These are phyloP conservation scores for Ceratobasidium sp. DNA, from an alignment of 1,284 basidiomycete species.

Conservation along the genomic window DNA sequence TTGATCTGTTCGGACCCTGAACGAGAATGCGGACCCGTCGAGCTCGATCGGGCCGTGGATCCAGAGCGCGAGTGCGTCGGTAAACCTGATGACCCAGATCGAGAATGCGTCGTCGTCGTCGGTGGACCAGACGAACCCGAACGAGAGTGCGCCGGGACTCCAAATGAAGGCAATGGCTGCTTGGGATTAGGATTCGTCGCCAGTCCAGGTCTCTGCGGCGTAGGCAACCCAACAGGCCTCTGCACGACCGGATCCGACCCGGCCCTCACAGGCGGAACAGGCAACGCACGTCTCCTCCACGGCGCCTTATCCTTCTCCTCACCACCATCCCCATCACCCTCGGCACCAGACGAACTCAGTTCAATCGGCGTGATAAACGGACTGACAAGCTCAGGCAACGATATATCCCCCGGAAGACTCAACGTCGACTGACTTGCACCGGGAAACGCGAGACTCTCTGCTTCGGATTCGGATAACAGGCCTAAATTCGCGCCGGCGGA, in stretches of 20 bases:
- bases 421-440: constrained; percentile 31
- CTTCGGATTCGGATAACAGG: constrained; percentile 18
- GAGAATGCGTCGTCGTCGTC: not conserved
- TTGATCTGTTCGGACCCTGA: not conserved
- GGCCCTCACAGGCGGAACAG: not conserved
- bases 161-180: not conserved
- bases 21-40: not conserved
- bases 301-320: not conserved
- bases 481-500: not conserved
- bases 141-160: not conserved
- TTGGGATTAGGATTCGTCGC: not conserved
- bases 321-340: not conserved
- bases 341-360: not conserved
- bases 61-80: not conserved
- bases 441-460: constrained; percentile 36
- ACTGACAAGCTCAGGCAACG: constrained; percentile 20
- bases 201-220: not conserved
- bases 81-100: not conserved
- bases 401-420: constrained; percentile 22
- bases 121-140: not conserved
- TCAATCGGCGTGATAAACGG: constrained; percentile 29
- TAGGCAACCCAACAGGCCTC: not conserved
- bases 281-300: not conserved
- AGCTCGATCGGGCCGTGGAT: no score
- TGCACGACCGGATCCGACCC: not conserved